Evolutionary conservation across 2,329 filamentous ascomycete species (phyloP).

Genomic region (Amesomyces nigricolor): DNA sequence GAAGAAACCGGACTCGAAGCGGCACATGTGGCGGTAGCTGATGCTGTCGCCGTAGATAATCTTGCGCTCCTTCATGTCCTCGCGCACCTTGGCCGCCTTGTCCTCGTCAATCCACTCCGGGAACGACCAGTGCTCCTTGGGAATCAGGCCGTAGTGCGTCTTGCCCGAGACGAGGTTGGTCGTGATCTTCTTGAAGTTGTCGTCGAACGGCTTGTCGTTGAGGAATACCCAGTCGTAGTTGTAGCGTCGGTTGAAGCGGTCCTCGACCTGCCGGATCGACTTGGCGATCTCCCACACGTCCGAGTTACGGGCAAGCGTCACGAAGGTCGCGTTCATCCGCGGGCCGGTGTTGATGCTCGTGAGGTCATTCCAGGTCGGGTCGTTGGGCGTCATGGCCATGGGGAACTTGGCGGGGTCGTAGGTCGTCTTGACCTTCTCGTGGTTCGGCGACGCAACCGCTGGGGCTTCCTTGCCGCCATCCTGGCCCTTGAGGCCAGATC

Average conservation of each 20-base stretch:
- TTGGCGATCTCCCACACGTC: conserved; percentile 96
- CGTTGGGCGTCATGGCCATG: conserved; percentile 48
- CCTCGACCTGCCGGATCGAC: conserved; percentile 93
- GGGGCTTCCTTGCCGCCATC: neutral
- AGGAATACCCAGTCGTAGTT: conserved; percentile 99
- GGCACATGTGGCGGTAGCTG: conserved; percentile 99
- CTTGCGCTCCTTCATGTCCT: conserved; percentile 90
- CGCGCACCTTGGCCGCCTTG: conserved; percentile 80
- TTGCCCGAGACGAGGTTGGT: conserved; percentile 84
- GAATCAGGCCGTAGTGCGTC: conserved; percentile 84
- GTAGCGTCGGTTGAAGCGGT: conserved; percentile 94
- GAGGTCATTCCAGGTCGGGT: conserved; percentile 49
- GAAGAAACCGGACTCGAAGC: conserved; percentile 98
- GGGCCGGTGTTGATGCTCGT: conserved; percentile 54
- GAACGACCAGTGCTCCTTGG: conserved; percentile 94
- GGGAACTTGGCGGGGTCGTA: conserved; percentile 40
- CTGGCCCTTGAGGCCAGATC: conserved; percentile 14
- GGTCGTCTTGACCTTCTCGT: conserved; percentile 28
- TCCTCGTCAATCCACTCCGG: conserved; percentile 94
- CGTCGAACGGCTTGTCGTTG: conserved; percentile 92
- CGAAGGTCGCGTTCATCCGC: conserved; percentile 95
- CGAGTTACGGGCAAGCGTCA: conserved; percentile 86
- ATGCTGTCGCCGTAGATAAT: conserved; percentile 98
- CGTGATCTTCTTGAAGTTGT: conserved; percentile 89
- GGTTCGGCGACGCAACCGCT: conserved; percentile 14